Evolutionary conservation across 768 basidiomycete genomes (phyloP).

Genomic region (Cubamyces lactineus): DNA sequence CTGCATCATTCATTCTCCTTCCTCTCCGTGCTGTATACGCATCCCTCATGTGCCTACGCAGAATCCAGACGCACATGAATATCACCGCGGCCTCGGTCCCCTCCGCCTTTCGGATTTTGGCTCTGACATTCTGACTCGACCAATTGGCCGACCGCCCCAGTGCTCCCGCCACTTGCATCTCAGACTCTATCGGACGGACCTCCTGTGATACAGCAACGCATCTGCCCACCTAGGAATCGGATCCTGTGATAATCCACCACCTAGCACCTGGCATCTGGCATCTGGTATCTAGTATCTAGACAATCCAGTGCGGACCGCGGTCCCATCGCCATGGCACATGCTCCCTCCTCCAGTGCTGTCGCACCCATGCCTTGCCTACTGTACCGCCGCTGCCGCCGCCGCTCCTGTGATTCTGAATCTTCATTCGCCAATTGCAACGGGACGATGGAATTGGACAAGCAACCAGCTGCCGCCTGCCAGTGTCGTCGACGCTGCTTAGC

Average conservation of each 20-base stretch:
- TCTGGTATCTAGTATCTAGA: background rate
- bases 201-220: no score
- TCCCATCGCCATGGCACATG: background rate
- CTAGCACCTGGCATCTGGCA: background rate
- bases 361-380: no score
- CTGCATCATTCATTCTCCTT: background rate
- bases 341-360: background rate
- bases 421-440: background rate
- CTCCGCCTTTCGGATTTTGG: no score
- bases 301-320: background rate
- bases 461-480: no score
- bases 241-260: background rate
- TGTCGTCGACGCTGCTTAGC: no score
- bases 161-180: background rate
- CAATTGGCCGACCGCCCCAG: background rate
- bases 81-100: background rate
- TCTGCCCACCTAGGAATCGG: no score
- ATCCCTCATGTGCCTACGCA: background rate
- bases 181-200: background rate
- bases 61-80: background rate
- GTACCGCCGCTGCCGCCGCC: no score
- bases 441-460: no score
- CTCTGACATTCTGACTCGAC: conserved; percentile 7
- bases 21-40: background rate
- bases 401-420: no score